phyloP scores from a whole-genome alignment of 164 flowering plant species.

The Sedum album region DNA sequence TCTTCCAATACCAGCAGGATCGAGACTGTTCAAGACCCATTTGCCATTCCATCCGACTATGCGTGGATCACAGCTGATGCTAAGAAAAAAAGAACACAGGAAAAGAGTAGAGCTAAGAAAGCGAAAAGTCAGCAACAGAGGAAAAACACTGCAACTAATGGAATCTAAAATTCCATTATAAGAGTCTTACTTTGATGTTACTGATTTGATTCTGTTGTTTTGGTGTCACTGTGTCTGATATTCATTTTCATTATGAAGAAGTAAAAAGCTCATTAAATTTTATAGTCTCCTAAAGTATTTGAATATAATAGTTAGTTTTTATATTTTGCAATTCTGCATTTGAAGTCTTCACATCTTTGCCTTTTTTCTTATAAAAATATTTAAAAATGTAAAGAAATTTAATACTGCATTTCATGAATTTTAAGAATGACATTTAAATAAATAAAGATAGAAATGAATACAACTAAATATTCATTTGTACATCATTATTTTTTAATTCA shows the following conservation, averaged over 20 bases:
- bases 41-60: conserved; percentile 69
- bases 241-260: conserved; percentile 8
- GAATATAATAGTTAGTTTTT: not conserved
- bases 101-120: conserved; percentile 61
- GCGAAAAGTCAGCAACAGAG: conserved; percentile 34
- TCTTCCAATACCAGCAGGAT: conserved; percentile 43
- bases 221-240: not conserved
- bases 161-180: not conserved
- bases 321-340: too few relatives aligned
- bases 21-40: conserved; percentile 72
- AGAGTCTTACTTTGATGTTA: not conserved
- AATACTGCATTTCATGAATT: too few relatives aligned
- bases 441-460: too few relatives aligned
- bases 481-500: too few relatives aligned
- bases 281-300: not conserved
- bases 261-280: not conserved
- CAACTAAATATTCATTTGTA: too few relatives aligned
- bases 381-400: too few relatives aligned
- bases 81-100: conserved; percentile 83
- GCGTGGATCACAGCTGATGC: conserved; percentile 73
- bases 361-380: too few relatives aligned
- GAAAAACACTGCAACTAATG: conserved; percentile 13
- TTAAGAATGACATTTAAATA: too few relatives aligned
- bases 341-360: too few relatives aligned
- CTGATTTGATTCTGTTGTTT: not conserved